phyloP scores from a whole-genome alignment of 2,329 filamentous ascomycete species.

The Paecilomyces niveus region DNA sequence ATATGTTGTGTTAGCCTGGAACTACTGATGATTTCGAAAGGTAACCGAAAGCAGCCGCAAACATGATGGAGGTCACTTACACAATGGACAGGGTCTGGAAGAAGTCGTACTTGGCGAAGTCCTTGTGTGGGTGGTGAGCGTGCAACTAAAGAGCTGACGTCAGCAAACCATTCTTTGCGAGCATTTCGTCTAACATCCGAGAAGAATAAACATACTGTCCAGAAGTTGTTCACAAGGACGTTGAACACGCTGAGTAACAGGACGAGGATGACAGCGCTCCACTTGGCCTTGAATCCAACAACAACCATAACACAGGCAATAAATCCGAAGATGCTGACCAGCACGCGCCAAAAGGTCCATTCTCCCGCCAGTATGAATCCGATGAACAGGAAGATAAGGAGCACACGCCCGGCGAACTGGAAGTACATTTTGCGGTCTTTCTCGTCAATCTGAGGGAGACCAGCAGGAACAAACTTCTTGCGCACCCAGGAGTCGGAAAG shows the following conservation, averaged over 20 bases:
- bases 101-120: constrained; percentile 99
- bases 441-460: constrained; percentile 88
- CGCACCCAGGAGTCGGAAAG: constrained; percentile 96
- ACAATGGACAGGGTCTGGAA: constrained; percentile 99
- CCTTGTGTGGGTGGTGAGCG: constrained; percentile 97
- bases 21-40: constrained; percentile 2
- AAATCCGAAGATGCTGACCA: constrained; percentile 77
- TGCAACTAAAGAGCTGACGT: constrained; percentile 59
- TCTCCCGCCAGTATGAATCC: constrained; percentile 93
- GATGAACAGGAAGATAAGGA: constrained; percentile 95
- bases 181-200: neutral
- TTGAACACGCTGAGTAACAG: constrained; percentile 96
- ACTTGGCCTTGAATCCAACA: constrained; percentile 99
- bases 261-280: constrained; percentile 90
- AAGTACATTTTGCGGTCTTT: constrained; percentile 99
- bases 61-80: constrained; percentile 41
- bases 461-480: constrained; percentile 94
- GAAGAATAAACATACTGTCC: constrained; percentile 66
- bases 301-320: constrained; percentile 97
- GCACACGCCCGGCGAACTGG: constrained; percentile 88
- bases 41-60: neutral
- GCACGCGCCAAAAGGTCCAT: constrained; percentile 82
- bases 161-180: constrained; percentile 7
- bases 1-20: constrained; percentile 14
- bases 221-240: constrained; percentile 98